Base-by-base conservation (phyloP, 345 rosid species). In the Syzygium aqueum region DNA sequence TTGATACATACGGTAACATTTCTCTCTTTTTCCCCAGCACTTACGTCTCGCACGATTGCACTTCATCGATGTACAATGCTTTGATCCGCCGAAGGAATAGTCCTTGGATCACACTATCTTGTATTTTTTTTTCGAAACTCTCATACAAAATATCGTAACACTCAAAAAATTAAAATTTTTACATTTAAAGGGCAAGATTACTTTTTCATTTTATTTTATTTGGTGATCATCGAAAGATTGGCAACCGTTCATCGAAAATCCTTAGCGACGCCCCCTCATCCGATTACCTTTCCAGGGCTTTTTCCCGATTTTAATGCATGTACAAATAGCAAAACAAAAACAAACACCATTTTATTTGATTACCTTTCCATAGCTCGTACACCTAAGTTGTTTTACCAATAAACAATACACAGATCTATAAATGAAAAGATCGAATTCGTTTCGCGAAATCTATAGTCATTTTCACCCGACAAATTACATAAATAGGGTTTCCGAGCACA, bases 281-380 rank as follows among this genome's bases (percentile, higher is more conserved):
- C 5, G 16, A 59, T 8, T 7, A 65, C 22, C 40, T 65, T 15
- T 7, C 3, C 5, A 15, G 30, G 1, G 0, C 11, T 65, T 15
- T 4, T 65, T 30, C 14, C 33, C 17, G 4, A 61, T 61, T 65
- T 37, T 65, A 8, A 30, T 19, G 25, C 1, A 1, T n/a, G 73
- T 33, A 27, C 33, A 3, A 65, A 0, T 0, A 65, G 6, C 8
- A 30, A 0, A 54, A 65, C 8, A 10, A 0, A 65, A 30, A 0
- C 43, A 65, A 65, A 9, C 25, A 15, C 33, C 13, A 33, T 67
- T 33, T 33, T 33, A 33, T 11, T 11, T 6, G 46, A 43, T 43
- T 43, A 6, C 46, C 46, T 43, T 43, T 43, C 46, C 46, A 43
- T 6, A 54, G 59, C 10, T 7, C 4, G 1, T 65, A 1, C 16